Conservation (phyloP, 495 filamentous ascomycete species). For the Xylaria bambusicola region DNA sequence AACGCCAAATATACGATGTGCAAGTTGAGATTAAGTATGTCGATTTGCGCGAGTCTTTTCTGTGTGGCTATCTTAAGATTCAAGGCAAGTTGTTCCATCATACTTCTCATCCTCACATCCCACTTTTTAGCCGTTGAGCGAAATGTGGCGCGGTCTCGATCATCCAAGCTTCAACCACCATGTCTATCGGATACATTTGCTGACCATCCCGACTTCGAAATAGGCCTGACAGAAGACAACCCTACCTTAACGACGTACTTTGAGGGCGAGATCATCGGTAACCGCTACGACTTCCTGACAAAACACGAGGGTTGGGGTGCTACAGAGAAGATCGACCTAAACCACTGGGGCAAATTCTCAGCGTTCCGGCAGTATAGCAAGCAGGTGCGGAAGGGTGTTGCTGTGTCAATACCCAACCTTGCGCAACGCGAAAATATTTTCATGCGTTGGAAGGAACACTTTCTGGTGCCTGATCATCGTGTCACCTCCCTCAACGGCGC, state of each 20-base stretch:
- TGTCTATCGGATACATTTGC: conserved; percentile 8
- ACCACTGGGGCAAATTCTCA: conserved; percentile 90
- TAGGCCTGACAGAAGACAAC: conserved; percentile 92
- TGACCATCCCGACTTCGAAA: conserved; percentile 13
- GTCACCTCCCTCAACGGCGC: conserved; percentile 88
- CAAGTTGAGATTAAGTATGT: conserved; percentile 97
- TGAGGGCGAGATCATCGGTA: conserved; percentile 96
- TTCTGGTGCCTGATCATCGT: conserved; percentile 93
- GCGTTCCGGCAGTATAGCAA: conserved; percentile 81
- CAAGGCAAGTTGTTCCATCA: conserved; percentile 65
- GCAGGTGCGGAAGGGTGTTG: conserved; percentile 61
- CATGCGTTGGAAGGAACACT: conserved; percentile 99
- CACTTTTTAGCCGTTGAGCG: too few species aligned
- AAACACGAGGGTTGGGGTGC: conserved; percentile 89
- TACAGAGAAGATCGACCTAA: conserved; percentile 86
- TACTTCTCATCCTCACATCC: too few species aligned
- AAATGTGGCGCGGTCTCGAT: too few species aligned
- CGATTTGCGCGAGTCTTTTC: conserved; percentile 89
- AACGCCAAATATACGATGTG: conserved; percentile 88
- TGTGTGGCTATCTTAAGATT: conserved; percentile 94
- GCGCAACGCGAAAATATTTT: conserved; percentile 89
- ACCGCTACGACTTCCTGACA: conserved; percentile 90
- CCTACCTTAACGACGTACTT: conserved; percentile 97
- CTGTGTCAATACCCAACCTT: conserved; percentile 62
- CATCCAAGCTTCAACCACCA: too few species aligned